These are phyloP conservation scores for Fusarium sp. DNA, from an alignment of 2,329 filamentous ascomycete genomes.

Conservation along the genomic window DNA sequence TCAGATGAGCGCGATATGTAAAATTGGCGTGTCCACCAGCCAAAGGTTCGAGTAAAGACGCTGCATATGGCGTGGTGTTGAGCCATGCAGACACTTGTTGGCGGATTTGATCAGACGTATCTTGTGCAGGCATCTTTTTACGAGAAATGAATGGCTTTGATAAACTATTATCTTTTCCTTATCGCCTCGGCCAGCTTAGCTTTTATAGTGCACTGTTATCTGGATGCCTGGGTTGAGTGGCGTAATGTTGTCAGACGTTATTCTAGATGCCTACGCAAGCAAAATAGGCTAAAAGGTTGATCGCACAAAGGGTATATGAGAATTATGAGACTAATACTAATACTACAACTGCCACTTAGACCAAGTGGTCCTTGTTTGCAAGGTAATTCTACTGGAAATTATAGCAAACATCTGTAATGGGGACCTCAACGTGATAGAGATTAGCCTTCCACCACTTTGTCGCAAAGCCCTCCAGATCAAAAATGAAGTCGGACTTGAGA, in stretches of 20 bases:
- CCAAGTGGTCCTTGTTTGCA: not conserved
- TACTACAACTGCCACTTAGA: fast-evolving
- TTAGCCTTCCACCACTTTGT: slow-evolving; percentile 16
- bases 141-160: fast-evolving
- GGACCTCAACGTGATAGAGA: slow-evolving; percentile 6
- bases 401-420: slow-evolving; percentile 7
- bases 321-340: not conserved
- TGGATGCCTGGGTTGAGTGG: not conserved
- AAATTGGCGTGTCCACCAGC: not conserved
- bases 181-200: fast-evolving
- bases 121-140: not conserved
- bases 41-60: not conserved
- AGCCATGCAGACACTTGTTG: not conserved
- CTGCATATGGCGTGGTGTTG: not conserved
- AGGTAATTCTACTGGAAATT: not conserved
- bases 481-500: slow-evolving; percentile 10
- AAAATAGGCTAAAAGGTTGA: not conserved
- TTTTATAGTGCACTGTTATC: not conserved
- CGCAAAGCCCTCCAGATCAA: slow-evolving; percentile 12
- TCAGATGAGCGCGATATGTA: not conserved
- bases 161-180: not conserved
- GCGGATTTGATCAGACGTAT: not conserved
- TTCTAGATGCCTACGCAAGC: not conserved
- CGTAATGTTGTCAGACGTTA: not conserved
- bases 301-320: not conserved